Conservation (phyloP, 1,284 basidiomycete species). For the Ganoderma meredithae region DNA sequence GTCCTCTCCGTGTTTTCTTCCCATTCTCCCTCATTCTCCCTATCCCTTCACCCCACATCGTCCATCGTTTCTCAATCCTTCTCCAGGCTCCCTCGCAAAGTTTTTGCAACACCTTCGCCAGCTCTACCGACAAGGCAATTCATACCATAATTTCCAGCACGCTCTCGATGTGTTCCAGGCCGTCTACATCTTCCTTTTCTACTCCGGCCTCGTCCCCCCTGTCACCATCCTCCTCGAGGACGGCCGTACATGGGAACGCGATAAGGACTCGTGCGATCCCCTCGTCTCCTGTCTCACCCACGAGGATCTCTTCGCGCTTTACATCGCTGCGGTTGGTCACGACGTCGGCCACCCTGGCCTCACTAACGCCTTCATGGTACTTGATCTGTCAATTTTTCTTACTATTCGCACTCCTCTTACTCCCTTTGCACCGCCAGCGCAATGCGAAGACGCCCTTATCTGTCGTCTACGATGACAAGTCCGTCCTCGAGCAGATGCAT, state of each 20-base stretch:
- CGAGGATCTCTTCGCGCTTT: slow-evolving; percentile 83
- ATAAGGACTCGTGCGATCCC: slow-evolving; percentile 45
- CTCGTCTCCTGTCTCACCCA: slow-evolving; percentile 62
- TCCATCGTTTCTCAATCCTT: slow-evolving; percentile 4
- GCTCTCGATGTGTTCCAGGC: slow-evolving; percentile 95
- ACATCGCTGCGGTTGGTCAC: slow-evolving; percentile 92
- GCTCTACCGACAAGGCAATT: slow-evolving; percentile 89
- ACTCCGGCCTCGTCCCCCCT: slow-evolving; percentile 82
- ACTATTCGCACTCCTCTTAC: slow-evolving; percentile 4
- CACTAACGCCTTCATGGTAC: slow-evolving; percentile 90
- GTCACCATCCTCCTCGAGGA: slow-evolving; percentile 61
- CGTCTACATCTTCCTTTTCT: slow-evolving; percentile 82
- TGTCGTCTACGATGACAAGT: slow-evolving; percentile 87
- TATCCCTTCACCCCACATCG: slow-evolving; percentile 19
- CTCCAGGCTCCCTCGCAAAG: slow-evolving; percentile 69
- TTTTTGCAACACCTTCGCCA: slow-evolving; percentile 85
- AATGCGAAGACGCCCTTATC: slow-evolving; percentile 91
- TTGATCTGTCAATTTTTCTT: slow-evolving; percentile 1
- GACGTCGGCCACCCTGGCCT: slow-evolving; percentile 96
- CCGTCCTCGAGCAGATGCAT: slow-evolving; percentile 94
- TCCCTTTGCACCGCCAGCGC: slow-evolving; percentile 62
- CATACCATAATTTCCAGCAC: slow-evolving; percentile 96
- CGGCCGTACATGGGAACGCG: slow-evolving; percentile 56
- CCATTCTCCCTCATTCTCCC: not conserved
- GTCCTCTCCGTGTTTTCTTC: not conserved